Conservation (phyloP, 169 alveolate genomes). For the Plasmodium vivax region DNA sequence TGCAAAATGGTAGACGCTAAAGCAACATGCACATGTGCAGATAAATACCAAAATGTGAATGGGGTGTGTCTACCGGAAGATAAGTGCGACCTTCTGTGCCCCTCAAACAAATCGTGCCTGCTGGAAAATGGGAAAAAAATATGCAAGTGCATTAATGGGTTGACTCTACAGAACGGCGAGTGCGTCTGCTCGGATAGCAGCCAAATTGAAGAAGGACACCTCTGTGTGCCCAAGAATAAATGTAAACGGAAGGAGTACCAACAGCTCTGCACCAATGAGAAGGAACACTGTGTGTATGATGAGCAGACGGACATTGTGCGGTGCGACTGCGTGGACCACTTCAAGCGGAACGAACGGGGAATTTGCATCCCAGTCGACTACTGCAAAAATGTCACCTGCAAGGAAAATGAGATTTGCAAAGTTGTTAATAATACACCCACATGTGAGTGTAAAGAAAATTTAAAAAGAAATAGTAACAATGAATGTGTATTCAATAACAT, state of each 20-base stretch:
- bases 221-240: conserved; percentile 35
- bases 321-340: conserved; percentile 28
- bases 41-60: conserved; percentile 12
- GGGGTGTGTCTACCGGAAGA: conserved; percentile 25
- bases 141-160: conserved; percentile 26
- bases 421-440: background rate
- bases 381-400: conserved; percentile 6
- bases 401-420: conserved; percentile 33
- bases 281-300: conserved; percentile 38
- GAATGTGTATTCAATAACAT: conserved; percentile 21
- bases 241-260: conserved; percentile 41
- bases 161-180: conserved; percentile 2
- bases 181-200: background rate
- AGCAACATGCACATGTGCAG: conserved; percentile 8
- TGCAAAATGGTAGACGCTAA: background rate
- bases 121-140: conserved; percentile 13
- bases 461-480: background rate
- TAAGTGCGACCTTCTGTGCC: conserved; percentile 26
- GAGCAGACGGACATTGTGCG: background rate
- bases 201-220: background rate
- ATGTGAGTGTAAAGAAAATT: conserved; percentile 57
- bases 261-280: conserved; percentile 10
- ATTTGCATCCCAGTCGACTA: conserved; percentile 7
- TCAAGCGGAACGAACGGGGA: background rate
- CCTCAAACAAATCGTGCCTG: conserved; percentile 21